Evolutionary conservation across 192 early-diverging fungal genomes (phyloP), one percentile per base, ranked within the genome.

Genomic region (Coemansia sp.): DNA sequence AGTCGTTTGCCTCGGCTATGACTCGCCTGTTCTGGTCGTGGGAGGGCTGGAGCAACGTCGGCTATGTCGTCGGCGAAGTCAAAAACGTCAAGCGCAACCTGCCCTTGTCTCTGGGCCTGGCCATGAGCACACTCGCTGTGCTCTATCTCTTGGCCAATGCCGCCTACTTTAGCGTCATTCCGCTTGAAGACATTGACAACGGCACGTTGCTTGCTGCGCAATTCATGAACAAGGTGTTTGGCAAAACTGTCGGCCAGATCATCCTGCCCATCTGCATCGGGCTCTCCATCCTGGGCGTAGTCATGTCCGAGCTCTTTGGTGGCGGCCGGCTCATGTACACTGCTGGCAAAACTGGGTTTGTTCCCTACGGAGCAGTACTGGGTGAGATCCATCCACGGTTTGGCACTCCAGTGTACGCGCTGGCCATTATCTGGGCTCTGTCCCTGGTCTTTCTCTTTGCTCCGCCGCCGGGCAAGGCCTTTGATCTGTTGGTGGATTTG

Each of bases 51-150:
- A 86, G 87, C 58, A 92, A 90, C 60, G 61, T 92, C 6, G 87
- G 91, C 35, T 92, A 91, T 56, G 86, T 88, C 12, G 84, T 90
- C 3, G 89, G 88, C 35, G 93, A 94, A 66, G 85, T 94, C 74
- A 86, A 87, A 50, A 83, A 90, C 61, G 91, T 91, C 56, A 83
- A 87, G 6, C 83, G 85, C 38, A 92, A 88, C 58, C 65, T 93
- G 26, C 91, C 91, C 1, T 64, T 86, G 19, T 88, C 91, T 8
- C 86, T 88, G 14, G 83, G 87, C 38, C 76, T 90, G n/a, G 90
- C 90, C 7, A 83, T 94, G 60, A 83, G 87, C 39, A 74, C 84
- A 7, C 81, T 91, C 38, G 84, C 88, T 3, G 66, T 87, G 4
- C 81, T 86, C 33, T 94, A 94, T 62, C 40, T 92, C 1, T 53